Conservation (phyloP, 2,329 filamentous ascomycete species). For the Raffaelea albimanens region DNA sequence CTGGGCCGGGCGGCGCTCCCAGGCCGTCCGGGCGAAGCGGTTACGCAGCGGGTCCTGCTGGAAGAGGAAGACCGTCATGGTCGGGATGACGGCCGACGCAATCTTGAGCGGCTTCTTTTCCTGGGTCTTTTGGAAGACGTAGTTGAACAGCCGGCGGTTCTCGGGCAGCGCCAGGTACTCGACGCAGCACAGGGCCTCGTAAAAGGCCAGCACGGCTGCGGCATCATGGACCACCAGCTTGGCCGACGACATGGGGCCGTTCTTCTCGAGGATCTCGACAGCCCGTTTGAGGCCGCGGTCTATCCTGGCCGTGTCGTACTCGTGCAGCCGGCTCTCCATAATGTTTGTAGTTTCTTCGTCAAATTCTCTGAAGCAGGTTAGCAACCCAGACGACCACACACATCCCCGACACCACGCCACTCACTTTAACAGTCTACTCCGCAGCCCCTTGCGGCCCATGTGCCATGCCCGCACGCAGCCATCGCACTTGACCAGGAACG, state of each 20-base stretch:
- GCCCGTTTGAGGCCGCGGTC: constrained; percentile 35
- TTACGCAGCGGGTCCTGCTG: constrained; percentile 54
- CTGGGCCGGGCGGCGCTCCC: constrained; percentile 53
- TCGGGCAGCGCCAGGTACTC: constrained; percentile 56
- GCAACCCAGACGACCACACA: too few species aligned
- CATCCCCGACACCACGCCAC: constrained; percentile 12
- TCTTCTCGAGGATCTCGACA: constrained; percentile 35
- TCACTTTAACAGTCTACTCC: constrained; percentile 54
- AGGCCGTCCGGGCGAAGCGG: constrained; percentile 59
- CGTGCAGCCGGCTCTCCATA: constrained; percentile 29
- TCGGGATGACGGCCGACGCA: constrained; percentile 62
- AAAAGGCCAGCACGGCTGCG: constrained; percentile 67
- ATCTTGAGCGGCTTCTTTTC: constrained; percentile 71
- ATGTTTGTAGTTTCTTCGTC: constrained; percentile 26
- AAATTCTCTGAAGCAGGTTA: constrained; percentile 24
- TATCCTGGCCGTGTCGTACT: constrained; percentile 25
- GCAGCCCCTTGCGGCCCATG: constrained; percentile 52
- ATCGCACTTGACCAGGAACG: constrained; percentile 54
- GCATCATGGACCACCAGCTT: constrained; percentile 38
- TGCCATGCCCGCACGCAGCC: constrained; percentile 68
- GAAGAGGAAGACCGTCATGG: constrained; percentile 79
- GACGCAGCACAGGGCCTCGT: constrained; percentile 80
- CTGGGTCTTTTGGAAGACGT: constrained; percentile 73
- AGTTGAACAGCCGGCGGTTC: constrained; percentile 57
- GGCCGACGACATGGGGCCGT: constrained; percentile 35